Conservation (phyloP, 179 eudicot genomes). For the Actinidia arguta region DNA sequence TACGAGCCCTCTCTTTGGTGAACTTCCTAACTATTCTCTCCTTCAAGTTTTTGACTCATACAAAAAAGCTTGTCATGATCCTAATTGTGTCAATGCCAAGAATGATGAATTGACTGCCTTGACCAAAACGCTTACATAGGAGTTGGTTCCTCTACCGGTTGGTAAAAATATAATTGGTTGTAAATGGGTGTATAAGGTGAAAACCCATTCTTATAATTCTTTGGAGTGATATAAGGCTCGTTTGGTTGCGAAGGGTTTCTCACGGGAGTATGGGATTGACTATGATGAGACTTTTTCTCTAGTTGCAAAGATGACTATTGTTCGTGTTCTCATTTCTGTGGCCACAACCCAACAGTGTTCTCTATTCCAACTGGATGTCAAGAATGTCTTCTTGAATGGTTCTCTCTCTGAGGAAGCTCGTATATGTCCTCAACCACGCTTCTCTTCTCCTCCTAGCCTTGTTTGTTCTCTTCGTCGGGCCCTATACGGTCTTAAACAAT, state of each 20-base stretch:
- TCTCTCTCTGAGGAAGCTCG: not conserved
- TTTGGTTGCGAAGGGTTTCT: not conserved
- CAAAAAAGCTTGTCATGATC: not conserved
- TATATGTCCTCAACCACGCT: not conserved
- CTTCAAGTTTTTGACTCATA: not conserved
- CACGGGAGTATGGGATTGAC: not conserved
- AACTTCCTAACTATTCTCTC: not conserved
- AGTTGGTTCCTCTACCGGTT: not conserved
- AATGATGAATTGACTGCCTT: not conserved
- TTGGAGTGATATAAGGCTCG: not conserved
- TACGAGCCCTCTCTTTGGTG: not conserved
- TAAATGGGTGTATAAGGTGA: not conserved
- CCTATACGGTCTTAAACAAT: not conserved
- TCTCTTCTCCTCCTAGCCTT: not conserved
- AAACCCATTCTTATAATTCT: not conserved
- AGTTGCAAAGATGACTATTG: not conserved
- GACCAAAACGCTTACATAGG: not conserved
- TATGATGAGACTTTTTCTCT: not conserved
- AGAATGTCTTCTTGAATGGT: not conserved
- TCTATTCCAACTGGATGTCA: not conserved
- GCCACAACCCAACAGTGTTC: not conserved
- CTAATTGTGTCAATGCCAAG: not conserved
- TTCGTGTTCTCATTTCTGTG: not conserved
- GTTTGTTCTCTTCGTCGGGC: not conserved
- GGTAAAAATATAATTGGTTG: not conserved